phyloP scores from a whole-genome alignment of 2,329 filamentous ascomycete genomes.

The Alternaria alternata region DNA sequence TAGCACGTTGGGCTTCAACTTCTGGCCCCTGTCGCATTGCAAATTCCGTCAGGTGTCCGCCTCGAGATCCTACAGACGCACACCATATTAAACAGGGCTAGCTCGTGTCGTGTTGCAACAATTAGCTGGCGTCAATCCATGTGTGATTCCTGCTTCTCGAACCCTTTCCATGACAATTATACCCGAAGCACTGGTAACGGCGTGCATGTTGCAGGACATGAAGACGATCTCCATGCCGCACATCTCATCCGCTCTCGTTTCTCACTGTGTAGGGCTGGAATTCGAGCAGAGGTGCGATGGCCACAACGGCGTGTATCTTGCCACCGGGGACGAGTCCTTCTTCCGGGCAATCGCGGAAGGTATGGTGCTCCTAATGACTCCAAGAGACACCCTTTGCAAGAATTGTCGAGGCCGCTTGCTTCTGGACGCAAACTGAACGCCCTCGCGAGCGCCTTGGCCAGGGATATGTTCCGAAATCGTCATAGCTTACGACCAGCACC shows the following conservation, averaged over 20 bases:
- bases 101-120: conserved; percentile 14
- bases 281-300: background rate
- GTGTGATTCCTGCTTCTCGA: conserved; percentile 12
- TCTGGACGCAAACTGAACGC: conserved; percentile 1
- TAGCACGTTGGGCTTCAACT: conserved; percentile 5
- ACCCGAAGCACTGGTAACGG: conserved; percentile 6
- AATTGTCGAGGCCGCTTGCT: background rate
- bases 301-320: background rate
- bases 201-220: conserved; percentile 1
- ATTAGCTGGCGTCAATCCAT: conserved; percentile 16
- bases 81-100: conserved; percentile 7
- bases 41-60: conserved; percentile 1
- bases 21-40: conserved; percentile 2
- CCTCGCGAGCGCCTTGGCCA: conserved; percentile 15
- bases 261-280: background rate
- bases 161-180: conserved; percentile 9
- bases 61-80: conserved; percentile 3
- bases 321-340: background rate
- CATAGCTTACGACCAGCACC: conserved; percentile 39
- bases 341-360: background rate
- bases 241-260: background rate
- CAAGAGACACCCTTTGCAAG: background rate
- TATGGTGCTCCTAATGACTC: conserved; percentile 2
- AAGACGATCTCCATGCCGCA: conserved; percentile 7
- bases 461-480: conserved; percentile 26